A percentile compares a stretch with the other conserved stretches of the same genome.
These are phyloP conservation scores for Pyrenochaeta sp. DNA, from an alignment of 2,329 filamentous ascomycete genomes.

Conservation along the genomic window DNA sequence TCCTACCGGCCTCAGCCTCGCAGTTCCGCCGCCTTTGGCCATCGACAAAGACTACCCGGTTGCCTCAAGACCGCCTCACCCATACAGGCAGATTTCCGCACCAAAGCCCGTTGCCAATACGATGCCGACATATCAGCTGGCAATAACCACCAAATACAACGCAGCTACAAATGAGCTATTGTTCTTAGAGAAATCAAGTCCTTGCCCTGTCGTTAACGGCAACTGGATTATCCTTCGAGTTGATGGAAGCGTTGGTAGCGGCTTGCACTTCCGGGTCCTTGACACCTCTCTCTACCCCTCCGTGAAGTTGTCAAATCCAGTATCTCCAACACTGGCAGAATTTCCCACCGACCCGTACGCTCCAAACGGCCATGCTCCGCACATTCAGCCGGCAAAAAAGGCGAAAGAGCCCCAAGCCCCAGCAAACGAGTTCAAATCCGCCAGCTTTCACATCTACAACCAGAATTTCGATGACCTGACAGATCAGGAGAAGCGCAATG, in stretches of 20 bases:
- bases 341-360: slow-evolving; percentile 1
- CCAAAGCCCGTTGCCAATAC: too few relatives aligned
- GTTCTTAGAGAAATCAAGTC: slow-evolving; percentile 44
- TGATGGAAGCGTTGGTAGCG: slow-evolving; percentile 15
- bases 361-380: background rate
- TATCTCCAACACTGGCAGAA: slow-evolving; percentile 17
- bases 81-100: too few relatives aligned
- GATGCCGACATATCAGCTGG: background rate
- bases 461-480: slow-evolving; percentile 65
- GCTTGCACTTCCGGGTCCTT: slow-evolving; percentile 59
- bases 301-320: slow-evolving; percentile 43
- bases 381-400: too few relatives aligned
- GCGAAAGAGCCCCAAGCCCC: too few relatives aligned
- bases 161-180: slow-evolving; percentile 51
- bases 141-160: slow-evolving; percentile 42
- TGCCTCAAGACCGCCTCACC: slow-evolving; percentile 4
- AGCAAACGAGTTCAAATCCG: slow-evolving; percentile 37
- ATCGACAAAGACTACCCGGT: slow-evolving; percentile 24
- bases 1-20: slow-evolving; percentile 64
- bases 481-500: slow-evolving; percentile 55
- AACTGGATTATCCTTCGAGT: slow-evolving; percentile 60
- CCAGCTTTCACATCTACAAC: slow-evolving; percentile 57
- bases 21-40: slow-evolving; percentile 52
- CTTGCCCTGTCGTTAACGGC: slow-evolving; percentile 52
- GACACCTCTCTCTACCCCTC: slow-evolving; percentile 56